Evolutionary conservation across 495 filamentous ascomycete genomes (phyloP).

Genomic region (Podospora pseudopauciseta): DNA sequence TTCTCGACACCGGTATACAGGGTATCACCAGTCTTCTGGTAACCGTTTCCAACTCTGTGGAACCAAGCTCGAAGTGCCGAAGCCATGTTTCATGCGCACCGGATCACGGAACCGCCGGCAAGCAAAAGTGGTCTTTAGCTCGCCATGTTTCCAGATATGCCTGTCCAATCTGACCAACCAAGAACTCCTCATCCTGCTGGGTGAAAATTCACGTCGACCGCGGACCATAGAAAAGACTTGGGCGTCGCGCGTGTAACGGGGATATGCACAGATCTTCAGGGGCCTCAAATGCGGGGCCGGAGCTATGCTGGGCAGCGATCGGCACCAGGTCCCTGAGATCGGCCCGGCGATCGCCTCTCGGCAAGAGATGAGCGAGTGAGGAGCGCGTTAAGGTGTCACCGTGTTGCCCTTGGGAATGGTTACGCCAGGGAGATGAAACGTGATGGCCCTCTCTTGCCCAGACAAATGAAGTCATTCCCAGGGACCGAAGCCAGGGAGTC

Average conservation of each 20-base stretch:
- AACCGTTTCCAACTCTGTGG: background rate
- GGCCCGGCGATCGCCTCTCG: background rate
- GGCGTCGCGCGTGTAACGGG: conserved; percentile 1
- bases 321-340: conserved; percentile 11
- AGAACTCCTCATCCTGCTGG: background rate
- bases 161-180: background rate
- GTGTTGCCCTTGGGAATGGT: conserved; percentile 1
- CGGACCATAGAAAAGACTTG: background rate
- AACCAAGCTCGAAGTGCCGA: background rate
- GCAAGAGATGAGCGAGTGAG: background rate
- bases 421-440: conserved; percentile 12
- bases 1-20: background rate
- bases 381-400: background rate
- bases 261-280: conserved; percentile 18
- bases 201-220: background rate
- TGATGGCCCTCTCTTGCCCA: background rate
- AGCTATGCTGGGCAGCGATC: conserved; percentile 7
- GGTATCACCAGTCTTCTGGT: background rate
- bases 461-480: conserved; percentile 9
- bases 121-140: background rate
- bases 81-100: background rate
- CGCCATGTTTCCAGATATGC: background rate
- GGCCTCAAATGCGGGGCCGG: conserved; percentile 11
- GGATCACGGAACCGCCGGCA: background rate
- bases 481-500: background rate